phyloP scores from a whole-genome alignment of 805 yeast genomes.

The Sugiyamaella mastotermitis region DNA sequence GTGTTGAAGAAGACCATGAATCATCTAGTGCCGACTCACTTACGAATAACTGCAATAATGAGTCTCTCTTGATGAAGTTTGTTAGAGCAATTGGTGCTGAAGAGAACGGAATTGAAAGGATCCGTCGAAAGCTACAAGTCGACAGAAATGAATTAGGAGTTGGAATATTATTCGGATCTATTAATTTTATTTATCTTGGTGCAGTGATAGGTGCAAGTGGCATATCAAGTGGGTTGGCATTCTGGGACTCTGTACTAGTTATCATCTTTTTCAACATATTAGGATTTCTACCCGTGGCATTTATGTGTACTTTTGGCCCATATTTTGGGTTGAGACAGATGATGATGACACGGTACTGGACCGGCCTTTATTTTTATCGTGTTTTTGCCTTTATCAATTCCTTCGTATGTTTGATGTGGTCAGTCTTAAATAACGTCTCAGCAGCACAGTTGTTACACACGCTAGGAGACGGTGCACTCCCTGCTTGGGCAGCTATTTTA shows the following conservation, averaged over 20 bases:
- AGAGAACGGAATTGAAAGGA: too few relatives aligned
- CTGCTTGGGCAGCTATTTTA: slow-evolving; percentile 86
- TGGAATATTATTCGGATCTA: too few relatives aligned
- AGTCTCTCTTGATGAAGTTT: too few relatives aligned
- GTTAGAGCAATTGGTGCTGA: too few relatives aligned
- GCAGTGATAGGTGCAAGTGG: slow-evolving; percentile 62
- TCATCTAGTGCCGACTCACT: too few relatives aligned
- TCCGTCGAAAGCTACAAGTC: too few relatives aligned
- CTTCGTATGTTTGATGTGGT: slow-evolving; percentile 88
- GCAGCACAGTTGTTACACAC: slow-evolving; percentile 74
- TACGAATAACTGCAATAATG: too few relatives aligned
- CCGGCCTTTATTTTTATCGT: slow-evolving; percentile 68
- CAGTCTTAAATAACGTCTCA: slow-evolving; percentile 81
- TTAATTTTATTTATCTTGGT: too few relatives aligned
- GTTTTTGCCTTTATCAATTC: slow-evolving; percentile 68
- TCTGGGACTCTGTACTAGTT: slow-evolving; percentile 59
- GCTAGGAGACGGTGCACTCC: slow-evolving; percentile 55
- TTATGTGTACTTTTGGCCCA: slow-evolving; percentile 75
- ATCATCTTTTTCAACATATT: slow-evolving; percentile 65
- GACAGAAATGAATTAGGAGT: too few relatives aligned
- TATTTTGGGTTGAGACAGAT: slow-evolving; percentile 80
- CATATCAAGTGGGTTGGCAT: slow-evolving; percentile 57
- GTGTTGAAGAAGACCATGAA: too few relatives aligned
- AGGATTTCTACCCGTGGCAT: slow-evolving; percentile 73
- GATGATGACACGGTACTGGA: slow-evolving; percentile 64